Evolutionary conservation across 1,284 basidiomycete species (phyloP), one percentile per base, ranked within the genome.

Genomic region (Trametes pubescens): DNA sequence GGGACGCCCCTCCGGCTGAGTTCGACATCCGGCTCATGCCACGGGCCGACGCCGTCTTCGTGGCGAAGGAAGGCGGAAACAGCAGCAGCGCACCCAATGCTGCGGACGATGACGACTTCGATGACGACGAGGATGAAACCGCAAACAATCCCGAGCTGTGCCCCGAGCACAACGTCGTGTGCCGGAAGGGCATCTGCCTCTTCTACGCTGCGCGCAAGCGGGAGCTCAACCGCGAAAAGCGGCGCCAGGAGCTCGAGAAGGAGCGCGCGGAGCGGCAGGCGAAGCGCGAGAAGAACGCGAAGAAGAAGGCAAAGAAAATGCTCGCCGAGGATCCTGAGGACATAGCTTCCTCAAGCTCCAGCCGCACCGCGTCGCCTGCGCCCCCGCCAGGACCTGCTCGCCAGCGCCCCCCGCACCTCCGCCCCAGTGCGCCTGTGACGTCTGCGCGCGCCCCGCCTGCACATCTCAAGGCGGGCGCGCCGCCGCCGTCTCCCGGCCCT

Each of bases 171-270:
- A 69, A 69, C 48, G 61, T 55, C 47, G 44, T 71, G 13, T 75
- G 74, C 64, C 62, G 49, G 44, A 70, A 68, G 57, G 73, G 73
- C 38, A 74, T 75, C 21, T 76, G 75, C 61, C 46, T 55, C 32
- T 59, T 68, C 34, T 67, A 69, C 46, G 65, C 52, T 2, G 51
- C 53, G 6, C 64, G 52, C 26, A 10, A 52, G 37, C 51, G 64
- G 29, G 49, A 58, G 35, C 29, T 48, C 16, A 34, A 53, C 11
- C 34, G 35, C 44, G 54, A 64, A 46, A 21, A 49, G 38, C 49
- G 51, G 24, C 34, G 38, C 11, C 49, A 61, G 35, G 43, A 60
- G 40, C 52, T 47, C 24, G 46, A 51, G 16, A 26, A 29, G 21
- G 57, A 57, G 16, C 64, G 62, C 26, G 44, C 55, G 21, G 53